Conservation (phyloP, 129 eudicot species). For the Flaveria trinervia region DNA sequence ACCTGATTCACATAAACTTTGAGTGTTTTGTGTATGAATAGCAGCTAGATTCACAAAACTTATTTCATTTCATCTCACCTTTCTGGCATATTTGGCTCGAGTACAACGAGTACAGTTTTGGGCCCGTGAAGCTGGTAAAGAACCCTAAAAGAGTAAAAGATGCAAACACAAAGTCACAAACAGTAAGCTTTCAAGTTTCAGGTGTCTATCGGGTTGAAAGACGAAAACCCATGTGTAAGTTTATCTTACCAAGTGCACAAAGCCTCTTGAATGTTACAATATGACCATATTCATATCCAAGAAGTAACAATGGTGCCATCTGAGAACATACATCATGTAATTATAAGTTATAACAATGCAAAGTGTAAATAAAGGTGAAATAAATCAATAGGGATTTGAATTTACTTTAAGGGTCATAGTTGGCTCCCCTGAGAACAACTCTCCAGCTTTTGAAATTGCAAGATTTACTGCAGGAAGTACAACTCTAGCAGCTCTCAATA, state of each 20-base stretch:
- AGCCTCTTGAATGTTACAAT: constrained; percentile 81
- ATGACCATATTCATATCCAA: constrained; percentile 93
- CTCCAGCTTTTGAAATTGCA: constrained; percentile 52
- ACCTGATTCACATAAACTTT: constrained; percentile 38
- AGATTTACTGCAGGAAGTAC: constrained; percentile 79
- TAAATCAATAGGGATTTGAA: not conserved
- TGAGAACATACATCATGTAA: constrained; percentile 26
- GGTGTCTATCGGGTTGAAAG: not conserved
- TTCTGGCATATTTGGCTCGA: constrained; percentile 58
- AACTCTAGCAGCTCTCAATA: constrained; percentile 57
- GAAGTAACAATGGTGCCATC: constrained; percentile 71
- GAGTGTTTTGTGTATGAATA: not conserved
- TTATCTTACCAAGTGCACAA: constrained; percentile 71
- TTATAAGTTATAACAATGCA: not conserved
- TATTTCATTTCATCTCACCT: constrained; percentile 40
- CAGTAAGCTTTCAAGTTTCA: constrained; percentile 2
- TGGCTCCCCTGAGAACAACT: constrained; percentile 88
- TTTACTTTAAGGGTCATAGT: constrained; percentile 85
- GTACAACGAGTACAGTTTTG: constrained; percentile 71
- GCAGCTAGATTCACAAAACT: not conserved
- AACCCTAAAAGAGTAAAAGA: constrained; percentile 72
- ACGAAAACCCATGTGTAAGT: not conserved
- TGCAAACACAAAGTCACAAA: constrained; percentile 9
- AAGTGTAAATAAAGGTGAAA: not conserved
- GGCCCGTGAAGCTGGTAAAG: constrained; percentile 62